These are phyloP conservation scores for Sambucus nigra DNA, from an alignment of 129 eudicot species.

Conservation along the genomic window DNA sequence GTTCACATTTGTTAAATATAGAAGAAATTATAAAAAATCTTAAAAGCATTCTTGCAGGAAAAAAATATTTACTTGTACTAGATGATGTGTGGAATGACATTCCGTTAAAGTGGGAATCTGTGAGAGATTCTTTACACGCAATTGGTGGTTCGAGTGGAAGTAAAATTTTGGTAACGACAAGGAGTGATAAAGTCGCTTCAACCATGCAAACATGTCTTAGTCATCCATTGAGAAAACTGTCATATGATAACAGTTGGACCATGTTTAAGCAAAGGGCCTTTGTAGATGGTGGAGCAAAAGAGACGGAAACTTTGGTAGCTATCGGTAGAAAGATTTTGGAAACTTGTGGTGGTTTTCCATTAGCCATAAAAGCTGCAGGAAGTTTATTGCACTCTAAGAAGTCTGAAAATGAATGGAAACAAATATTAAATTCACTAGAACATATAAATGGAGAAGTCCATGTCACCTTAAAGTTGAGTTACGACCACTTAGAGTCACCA, in stretches of 20 bases:
- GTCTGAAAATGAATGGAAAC: slow-evolving; percentile 11
- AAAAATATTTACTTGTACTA: background rate
- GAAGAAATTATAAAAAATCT: background rate
- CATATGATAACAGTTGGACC: slow-evolving; percentile 16
- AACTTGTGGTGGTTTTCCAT: slow-evolving; percentile 24
- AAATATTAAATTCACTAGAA: slow-evolving; percentile 7
- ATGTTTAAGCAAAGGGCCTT: slow-evolving; percentile 15
- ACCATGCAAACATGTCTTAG: slow-evolving; percentile 3
- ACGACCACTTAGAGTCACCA: slow-evolving; percentile 7
- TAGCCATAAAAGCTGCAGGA: slow-evolving; percentile 12
- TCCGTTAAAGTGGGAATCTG: background rate
- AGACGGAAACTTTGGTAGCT: background rate
- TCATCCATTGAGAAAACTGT: slow-evolving; percentile 3
- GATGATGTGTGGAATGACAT: background rate
- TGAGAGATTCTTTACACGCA: slow-evolving; percentile 1
- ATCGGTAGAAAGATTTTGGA: slow-evolving; percentile 6
- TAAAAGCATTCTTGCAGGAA: background rate
- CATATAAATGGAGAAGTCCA: background rate
- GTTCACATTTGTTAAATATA: background rate
- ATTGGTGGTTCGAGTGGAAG: slow-evolving; percentile 13
- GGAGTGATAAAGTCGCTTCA: slow-evolving; percentile 5
- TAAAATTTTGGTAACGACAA: slow-evolving; percentile 12
- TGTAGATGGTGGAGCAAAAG: background rate
- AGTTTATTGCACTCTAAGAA: background rate
- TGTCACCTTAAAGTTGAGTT: slow-evolving; percentile 18